Conservation (phyloP, 2,329 filamentous ascomycete species). For the Madurella fahalii region DNA sequence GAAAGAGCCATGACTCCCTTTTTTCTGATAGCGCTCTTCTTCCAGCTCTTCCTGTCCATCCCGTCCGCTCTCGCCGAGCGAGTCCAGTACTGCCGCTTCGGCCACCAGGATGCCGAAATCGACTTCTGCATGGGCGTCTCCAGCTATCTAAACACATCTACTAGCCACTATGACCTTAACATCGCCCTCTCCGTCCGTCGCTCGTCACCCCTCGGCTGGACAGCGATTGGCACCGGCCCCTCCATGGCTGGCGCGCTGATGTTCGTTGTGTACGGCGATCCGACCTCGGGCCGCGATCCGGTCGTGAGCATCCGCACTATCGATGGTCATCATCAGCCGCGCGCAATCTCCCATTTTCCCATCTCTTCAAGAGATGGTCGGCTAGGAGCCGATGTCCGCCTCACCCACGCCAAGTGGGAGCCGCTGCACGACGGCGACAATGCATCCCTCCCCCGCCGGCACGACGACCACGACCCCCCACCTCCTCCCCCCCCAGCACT, state of each 20-base stretch:
- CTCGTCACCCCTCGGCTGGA: slow-evolving; percentile 16
- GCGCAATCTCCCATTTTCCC: neutral
- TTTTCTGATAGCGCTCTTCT: neutral
- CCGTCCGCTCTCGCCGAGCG: neutral
- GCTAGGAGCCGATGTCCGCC: neutral
- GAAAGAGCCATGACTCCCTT: neutral
- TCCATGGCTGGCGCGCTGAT: slow-evolving; percentile 18
- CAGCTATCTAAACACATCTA: slow-evolving; percentile 7
- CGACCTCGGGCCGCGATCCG: slow-evolving; percentile 4
- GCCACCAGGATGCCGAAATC: neutral
- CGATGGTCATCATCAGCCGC: slow-evolving; percentile 18
- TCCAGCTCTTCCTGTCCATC: neutral
- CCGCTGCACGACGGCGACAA: neutral
- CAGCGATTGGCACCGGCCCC: slow-evolving; percentile 19
- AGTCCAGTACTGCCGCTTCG: slow-evolving; percentile 17
- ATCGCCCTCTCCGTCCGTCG: slow-evolving; percentile 10
- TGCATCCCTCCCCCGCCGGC: neutral
- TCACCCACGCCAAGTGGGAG: slow-evolving; percentile 4
- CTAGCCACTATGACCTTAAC: slow-evolving; percentile 11
- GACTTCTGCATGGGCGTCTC: slow-evolving; percentile 18
- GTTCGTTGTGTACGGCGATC: slow-evolving; percentile 22
- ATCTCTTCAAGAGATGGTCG: too few relatives aligned
- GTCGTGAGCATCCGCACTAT: slow-evolving; percentile 17
- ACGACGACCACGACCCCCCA: neutral
- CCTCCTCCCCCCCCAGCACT: neutral